A percentile compares a stretch with the other conserved stretches of the same genome.
These are phyloP conservation scores for Eleusine indica DNA, from an alignment of 176 grass and related monocot species.

Conservation along the genomic window DNA sequence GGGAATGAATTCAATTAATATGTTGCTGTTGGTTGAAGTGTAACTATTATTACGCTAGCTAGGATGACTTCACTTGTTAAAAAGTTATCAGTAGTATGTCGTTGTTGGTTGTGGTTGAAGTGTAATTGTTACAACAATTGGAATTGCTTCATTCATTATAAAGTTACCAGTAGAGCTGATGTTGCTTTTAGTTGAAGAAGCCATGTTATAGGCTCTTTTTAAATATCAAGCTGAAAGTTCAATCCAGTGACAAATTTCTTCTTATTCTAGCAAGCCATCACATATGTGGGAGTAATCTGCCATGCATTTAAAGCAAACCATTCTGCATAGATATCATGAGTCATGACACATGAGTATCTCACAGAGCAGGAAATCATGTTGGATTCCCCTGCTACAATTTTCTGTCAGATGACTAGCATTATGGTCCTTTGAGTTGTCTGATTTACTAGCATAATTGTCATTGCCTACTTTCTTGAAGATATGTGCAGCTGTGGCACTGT, in stretches of 20 bases:
- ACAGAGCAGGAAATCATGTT: background rate
- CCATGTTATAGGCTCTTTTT: background rate
- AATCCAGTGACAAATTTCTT: background rate
- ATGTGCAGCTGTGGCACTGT: background rate
- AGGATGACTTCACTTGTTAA: background rate
- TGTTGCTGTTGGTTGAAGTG: background rate
- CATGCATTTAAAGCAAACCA: constrained; percentile 14
- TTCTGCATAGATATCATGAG: background rate
- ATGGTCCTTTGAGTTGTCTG: background rate
- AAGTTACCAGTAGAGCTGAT: background rate
- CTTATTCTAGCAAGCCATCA: background rate
- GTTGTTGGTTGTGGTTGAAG: constrained; percentile 2
- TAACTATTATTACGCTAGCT: background rate
- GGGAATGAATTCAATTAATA: background rate
- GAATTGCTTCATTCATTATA: background rate
- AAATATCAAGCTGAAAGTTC: background rate
- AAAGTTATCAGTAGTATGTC: background rate
- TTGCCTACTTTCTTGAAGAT: background rate
- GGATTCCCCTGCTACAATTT: background rate
- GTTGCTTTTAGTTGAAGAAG: background rate
- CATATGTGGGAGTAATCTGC: background rate
- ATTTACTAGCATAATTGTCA: background rate
- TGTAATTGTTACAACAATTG: background rate
- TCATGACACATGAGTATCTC: background rate
- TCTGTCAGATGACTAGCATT: constrained; percentile 8